Percentiles rank a stretch among this genome's conserved stretches.
phyloP scores from a whole-genome alignment of 202 grass and related monocot species.

The Zizania palustris region DNA sequence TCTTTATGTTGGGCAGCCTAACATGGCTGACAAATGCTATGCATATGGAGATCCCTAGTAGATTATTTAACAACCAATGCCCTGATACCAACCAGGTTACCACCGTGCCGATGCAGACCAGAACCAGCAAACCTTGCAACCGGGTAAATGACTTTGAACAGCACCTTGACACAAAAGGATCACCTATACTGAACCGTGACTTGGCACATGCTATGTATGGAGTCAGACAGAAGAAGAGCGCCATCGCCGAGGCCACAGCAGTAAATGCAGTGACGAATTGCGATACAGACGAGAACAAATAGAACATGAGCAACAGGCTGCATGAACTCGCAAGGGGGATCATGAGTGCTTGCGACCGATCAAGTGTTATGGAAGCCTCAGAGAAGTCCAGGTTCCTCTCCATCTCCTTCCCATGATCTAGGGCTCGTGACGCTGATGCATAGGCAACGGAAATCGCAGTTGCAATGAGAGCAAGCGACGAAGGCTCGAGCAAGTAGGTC shows the following conservation, averaged over 20 bases:
- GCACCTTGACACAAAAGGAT: conserved; percentile 75
- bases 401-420: conserved; percentile 90
- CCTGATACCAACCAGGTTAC: conserved; percentile 78
- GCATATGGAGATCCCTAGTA: conserved; percentile 85
- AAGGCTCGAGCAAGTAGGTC: conserved; percentile 80
- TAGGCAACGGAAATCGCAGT: conserved; percentile 84
- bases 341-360: conserved; percentile 82
- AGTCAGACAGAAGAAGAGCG: conserved; percentile 88
- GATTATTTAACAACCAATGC: conserved; percentile 90
- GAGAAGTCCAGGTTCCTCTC: conserved; percentile 93
- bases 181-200: conserved; percentile 48
- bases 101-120: conserved; percentile 64
- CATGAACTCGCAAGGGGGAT: conserved; percentile 88
- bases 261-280: conserved; percentile 81
- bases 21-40: conserved; percentile 97
- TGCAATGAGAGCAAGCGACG: conserved; percentile 69
- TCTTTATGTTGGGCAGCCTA: conserved; percentile 96
- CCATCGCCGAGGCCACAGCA: conserved; percentile 65
- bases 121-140: conserved; percentile 59
- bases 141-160: conserved; percentile 85
- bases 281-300: conserved; percentile 93
- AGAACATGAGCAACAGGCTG: conserved; percentile 89
- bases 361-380: conserved; percentile 86
- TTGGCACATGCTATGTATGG: conserved; percentile 59
- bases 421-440: conserved; percentile 69